Base-by-base conservation (phyloP, 352 stramenopile genomes). In the Phytophthora pseudosyringae region DNA sequence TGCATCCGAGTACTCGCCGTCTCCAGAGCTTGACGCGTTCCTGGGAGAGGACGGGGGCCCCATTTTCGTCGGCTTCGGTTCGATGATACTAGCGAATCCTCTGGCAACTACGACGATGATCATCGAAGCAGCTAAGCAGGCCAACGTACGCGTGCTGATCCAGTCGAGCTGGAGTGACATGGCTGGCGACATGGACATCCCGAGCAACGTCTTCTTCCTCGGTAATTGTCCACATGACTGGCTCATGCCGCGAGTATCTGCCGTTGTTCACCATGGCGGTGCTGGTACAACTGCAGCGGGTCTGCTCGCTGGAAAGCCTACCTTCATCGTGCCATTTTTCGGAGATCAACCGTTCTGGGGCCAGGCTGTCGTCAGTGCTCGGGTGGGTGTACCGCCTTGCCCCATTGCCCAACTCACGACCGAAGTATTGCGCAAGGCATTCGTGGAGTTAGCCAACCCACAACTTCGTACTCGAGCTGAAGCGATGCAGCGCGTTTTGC, bases 301-400 rank as follows among this genome's bases (percentile, higher is more conserved):
- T 4, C 69, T 98, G 13, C 52, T 94, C 11, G 87, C 88, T 48
- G 91, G 91, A 1, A 93, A 98, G 48, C 93, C 94, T 0, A 98
- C 91, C 6, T 91, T 98, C 57, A 89, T 98, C 21, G 93, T 94
- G 63, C 94, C 94, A 28, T 98, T 98, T 62, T 98, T 98, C 69
- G 91, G 89, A 18, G 94, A 98, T 64, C 94, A 98, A 71, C 87
- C 80, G 16, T 98, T 98, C 68, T 98, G 94, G 94, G 92, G 90
- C 2, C 81, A 92, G 21, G 91, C 94, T 5, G 86, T 97, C 0
- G 74, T 88, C 16, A 83, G 70, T 2, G 76, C 81, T 21, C 83
- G 78, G 12, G 90, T 96, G 0, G 94, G 94, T 16, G 87, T 94
- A 0, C 59, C 80, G 31, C 90, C 92, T 1, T 94, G 90, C 46